Percentiles rank a stretch among this genome's conserved stretches.
phyloP scores from a whole-genome alignment of 73 alveolate genomes.

The Effrenium voratum region DNA sequence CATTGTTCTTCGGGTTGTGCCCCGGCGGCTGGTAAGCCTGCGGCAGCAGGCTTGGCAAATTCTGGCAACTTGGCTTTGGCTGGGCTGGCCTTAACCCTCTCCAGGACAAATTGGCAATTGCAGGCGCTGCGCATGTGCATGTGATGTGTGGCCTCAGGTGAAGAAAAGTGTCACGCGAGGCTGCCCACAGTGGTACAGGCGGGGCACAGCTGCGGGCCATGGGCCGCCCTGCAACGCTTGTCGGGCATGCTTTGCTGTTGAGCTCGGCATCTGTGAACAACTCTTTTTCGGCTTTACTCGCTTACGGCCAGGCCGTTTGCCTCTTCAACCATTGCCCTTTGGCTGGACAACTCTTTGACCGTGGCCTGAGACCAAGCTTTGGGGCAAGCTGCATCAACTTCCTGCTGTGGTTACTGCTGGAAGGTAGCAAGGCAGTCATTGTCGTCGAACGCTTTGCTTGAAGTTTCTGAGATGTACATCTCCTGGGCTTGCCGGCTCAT shows the following conservation, averaged over 20 bases:
- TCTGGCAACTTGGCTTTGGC: neutral
- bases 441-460: no score
- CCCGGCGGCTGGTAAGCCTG: conserved; percentile 31
- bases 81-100: no score
- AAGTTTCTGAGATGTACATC: conserved; percentile 4
- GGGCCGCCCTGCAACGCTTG: neutral
- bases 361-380: conserved; percentile 26
- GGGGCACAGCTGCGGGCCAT: neutral
- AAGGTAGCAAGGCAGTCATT: neutral
- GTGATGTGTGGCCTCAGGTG: conserved; percentile 43
- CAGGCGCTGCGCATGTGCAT: no score
- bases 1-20: conserved; percentile 23
- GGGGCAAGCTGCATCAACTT: neutral
- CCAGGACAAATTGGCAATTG: no score
- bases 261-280: neutral
- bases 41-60: conserved; percentile 28
- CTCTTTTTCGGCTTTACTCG: neutral
- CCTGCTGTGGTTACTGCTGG: neutral
- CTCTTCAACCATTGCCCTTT: conserved; percentile 44
- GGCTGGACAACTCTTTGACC: conserved; percentile 58
- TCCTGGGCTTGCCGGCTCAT: conserved; percentile 39
- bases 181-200: conserved; percentile 80
- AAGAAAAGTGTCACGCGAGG: conserved; percentile 49
- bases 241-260: neutral
- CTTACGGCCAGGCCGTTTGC: conserved; percentile 45